These are phyloP conservation scores for Calocybe indica DNA, from an alignment of 768 basidiomycete genomes.

Conservation along the genomic window DNA sequence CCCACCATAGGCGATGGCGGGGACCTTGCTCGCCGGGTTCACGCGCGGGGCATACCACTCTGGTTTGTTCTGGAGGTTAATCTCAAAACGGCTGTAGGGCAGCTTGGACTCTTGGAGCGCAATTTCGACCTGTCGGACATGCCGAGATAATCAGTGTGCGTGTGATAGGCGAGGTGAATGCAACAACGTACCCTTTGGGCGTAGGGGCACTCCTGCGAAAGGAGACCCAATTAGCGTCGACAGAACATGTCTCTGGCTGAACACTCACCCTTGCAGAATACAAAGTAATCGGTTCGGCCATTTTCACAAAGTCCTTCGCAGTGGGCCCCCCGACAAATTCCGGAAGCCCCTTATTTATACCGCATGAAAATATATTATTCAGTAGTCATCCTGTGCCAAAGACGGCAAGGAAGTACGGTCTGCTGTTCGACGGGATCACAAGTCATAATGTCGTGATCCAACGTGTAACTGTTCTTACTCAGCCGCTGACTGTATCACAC, in stretches of 20 bases:
- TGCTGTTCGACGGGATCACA: too few species aligned
- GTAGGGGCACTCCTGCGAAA: constrained; percentile 46
- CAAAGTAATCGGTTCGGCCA: constrained; percentile 28
- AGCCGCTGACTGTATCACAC: too few species aligned
- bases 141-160: not conserved
- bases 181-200: constrained; percentile 42
- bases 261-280: constrained; percentile 41
- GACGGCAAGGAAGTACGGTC: too few species aligned
- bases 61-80: constrained; percentile 62
- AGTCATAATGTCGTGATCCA: too few species aligned
- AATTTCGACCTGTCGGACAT: constrained; percentile 41
- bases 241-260: not conserved
- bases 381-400: too few species aligned
- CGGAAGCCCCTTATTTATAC: too few species aligned
- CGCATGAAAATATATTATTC: too few species aligned
- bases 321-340: too few species aligned
- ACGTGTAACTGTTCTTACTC: too few species aligned
- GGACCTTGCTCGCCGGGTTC: constrained; percentile 63
- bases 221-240: not conserved
- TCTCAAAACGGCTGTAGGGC: constrained; percentile 43
- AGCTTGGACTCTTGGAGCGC: constrained; percentile 53
- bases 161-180: not conserved
- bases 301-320: not conserved
- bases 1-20: constrained; percentile 58
- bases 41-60: constrained; percentile 63